Conservation (phyloP, 2,329 filamentous ascomycete species). For the Pestalotiopsis sp. region DNA sequence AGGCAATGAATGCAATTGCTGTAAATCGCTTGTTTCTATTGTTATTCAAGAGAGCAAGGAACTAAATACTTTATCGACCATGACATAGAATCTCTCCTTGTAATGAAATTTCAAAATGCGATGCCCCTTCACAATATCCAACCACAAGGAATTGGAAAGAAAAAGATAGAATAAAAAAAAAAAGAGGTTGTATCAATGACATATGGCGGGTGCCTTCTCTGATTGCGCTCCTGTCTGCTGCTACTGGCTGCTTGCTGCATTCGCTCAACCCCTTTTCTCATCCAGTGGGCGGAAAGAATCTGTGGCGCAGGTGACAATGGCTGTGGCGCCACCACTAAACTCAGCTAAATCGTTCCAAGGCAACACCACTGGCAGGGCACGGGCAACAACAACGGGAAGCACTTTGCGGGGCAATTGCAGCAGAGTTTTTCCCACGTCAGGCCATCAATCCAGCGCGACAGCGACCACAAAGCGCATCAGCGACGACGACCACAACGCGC, state of each 20-base stretch:
- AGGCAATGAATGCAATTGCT: too few species aligned
- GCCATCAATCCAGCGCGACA: background rate
- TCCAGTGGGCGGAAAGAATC: too few species aligned
- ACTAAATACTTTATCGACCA: background rate
- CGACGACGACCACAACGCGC: slow-evolving; percentile 28
- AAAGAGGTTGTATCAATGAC: too few species aligned
- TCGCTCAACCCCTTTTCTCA: too few species aligned
- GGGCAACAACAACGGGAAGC: background rate
- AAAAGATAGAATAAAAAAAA: too few species aligned
- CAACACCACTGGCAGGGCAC: background rate
- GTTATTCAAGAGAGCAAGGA: background rate
- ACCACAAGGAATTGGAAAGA: too few species aligned
- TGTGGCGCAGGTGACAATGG: background rate
- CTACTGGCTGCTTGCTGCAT: too few species aligned
- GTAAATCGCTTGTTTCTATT: too few species aligned
- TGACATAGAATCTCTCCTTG: background rate
- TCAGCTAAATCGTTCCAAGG: background rate
- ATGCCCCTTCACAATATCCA: too few species aligned
- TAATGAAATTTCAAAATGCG: too few species aligned
- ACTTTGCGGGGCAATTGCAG: background rate
- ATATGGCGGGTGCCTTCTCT: too few species aligned
- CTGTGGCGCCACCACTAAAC: background rate
- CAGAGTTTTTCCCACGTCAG: background rate
- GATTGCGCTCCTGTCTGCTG: too few species aligned
- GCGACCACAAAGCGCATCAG: slow-evolving; percentile 9